Conservation (phyloP, 176 grass and related monocot genomes). For the Ananas comosus region DNA sequence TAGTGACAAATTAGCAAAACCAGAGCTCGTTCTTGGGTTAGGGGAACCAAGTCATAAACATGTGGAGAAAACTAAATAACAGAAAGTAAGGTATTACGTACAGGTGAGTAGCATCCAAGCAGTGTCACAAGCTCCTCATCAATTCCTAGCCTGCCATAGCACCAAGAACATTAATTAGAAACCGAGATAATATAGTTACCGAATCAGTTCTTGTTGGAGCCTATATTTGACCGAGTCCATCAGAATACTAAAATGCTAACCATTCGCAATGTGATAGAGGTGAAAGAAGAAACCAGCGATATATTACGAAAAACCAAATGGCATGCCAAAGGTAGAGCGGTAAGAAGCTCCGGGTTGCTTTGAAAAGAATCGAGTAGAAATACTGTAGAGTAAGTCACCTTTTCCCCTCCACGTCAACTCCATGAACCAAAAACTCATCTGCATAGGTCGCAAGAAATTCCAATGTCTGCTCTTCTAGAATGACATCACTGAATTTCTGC, state of each 20-base stretch:
- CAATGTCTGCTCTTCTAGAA: slow-evolving; percentile 55
- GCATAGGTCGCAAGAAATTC: slow-evolving; percentile 54
- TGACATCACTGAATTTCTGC: slow-evolving; percentile 87
- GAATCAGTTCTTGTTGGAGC: too few species aligned
- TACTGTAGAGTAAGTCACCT: slow-evolving; percentile 35
- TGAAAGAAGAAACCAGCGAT: not conserved
- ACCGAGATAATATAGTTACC: not conserved
- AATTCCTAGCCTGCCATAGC: slow-evolving; percentile 66
- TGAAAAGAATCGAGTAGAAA: slow-evolving; percentile 14
- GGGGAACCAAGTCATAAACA: not conserved
- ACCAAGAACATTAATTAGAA: slow-evolving; percentile 22
- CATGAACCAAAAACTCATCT: slow-evolving; percentile 98
- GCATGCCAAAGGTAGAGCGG: too few species aligned
- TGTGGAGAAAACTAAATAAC: not conserved
- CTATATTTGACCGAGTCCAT: too few species aligned
- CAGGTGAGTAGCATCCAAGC: slow-evolving; percentile 64
- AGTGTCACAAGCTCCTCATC: slow-evolving; percentile 79
- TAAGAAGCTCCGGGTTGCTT: not conserved
- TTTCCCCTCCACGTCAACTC: slow-evolving; percentile 95
- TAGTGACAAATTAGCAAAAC: not conserved
- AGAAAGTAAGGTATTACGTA: slow-evolving; percentile 22
- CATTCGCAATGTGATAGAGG: not conserved
- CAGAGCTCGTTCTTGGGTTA: not conserved
- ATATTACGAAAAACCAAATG: too few species aligned
- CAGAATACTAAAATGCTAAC: too few species aligned